Conservation (phyloP, 169 alveolate species). For the Cryptosporidium xiaoi region DNA sequence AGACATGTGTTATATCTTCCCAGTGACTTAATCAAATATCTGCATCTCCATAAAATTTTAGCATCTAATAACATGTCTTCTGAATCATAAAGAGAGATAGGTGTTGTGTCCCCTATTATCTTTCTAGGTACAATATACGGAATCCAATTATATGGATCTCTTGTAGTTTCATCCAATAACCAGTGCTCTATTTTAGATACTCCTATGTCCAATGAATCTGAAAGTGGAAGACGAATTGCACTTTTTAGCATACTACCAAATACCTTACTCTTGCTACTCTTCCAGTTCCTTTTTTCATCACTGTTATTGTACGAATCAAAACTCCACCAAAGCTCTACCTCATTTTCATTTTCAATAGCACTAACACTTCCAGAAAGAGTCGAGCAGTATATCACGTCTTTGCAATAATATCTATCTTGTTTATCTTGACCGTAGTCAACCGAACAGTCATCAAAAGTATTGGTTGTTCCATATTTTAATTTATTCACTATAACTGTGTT, state of each 20-base stretch:
- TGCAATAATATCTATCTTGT: conserved; percentile 22
- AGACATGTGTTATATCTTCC: conserved; percentile 38
- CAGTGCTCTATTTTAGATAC: conserved; percentile 43
- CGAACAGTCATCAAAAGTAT: background rate
- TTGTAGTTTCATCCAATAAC: conserved; percentile 28
- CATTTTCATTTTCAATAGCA: background rate
- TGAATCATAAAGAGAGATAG: conserved; percentile 5
- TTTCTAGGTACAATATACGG: conserved; percentile 40
- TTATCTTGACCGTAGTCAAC: background rate
- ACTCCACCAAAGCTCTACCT: conserved; percentile 63
- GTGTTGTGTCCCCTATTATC: background rate
- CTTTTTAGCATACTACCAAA: background rate
- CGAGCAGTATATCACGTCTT: conserved; percentile 43
- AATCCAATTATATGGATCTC: conserved; percentile 47
- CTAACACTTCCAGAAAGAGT: conserved; percentile 25
- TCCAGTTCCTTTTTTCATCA: too few relatives aligned
- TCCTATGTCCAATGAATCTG: conserved; percentile 41
- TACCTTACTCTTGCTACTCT: too few relatives aligned
- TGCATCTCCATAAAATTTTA: conserved; percentile 32
- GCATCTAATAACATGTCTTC: conserved; percentile 46
- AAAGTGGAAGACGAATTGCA: conserved; percentile 37
- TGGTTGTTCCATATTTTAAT: background rate
- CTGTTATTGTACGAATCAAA: conserved; percentile 3
- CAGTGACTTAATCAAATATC: conserved; percentile 39
- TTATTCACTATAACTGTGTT: background rate